Base-by-base conservation (phyloP, 768 basidiomycete species). In the Mycena leptocephala region DNA sequence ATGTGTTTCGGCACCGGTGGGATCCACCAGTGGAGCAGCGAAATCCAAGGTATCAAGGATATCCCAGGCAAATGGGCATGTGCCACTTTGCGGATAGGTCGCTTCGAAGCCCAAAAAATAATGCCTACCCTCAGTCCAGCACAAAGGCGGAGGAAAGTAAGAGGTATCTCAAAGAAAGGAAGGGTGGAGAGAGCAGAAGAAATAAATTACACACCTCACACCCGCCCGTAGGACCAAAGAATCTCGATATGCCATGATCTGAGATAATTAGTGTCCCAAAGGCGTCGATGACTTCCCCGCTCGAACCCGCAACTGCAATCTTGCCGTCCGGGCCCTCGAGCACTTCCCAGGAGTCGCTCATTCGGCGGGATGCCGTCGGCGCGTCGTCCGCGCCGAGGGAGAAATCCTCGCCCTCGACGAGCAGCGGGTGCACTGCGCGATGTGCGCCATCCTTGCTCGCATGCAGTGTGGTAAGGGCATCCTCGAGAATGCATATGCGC, bases 211-310 rank as follows among this genome's bases (percentile, higher is more conserved):
- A 74, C 76, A 94, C 93, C 88, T 94, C 93, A 61, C 90, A 88
- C 39, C 93, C 93, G 18, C 92, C 93, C 1, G 93, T 93, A 2
- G 91, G 92, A 1, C 92, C 92, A 86, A 92, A 93, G 81, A 92
- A 93, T 69, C 89, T 85, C 24, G 91, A 89, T 58, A 90, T 88
- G 0, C 92, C 92, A 76, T 90, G 87, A 79, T 93, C 90, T 18
- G 89, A 88, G 72, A 93, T 91, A 33, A 90, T 90, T 64, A 93
- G 83, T 22, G 92, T 93, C 55, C 92, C 92, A 77, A n/a, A n/a
- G n/a, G 90, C 85, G 71, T 93, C 91, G 41, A 92, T 85, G 1
- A n/a, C n/a, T n/a, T 92, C 92, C 18, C 64, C 20, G 83, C 79
- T 30, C 58, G 61, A 28, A 37, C 86, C 72, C 13, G 24, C 35